These are phyloP conservation scores for Escallonia herrerae DNA, from an alignment of 129 eudicot species.

Conservation along the genomic window DNA sequence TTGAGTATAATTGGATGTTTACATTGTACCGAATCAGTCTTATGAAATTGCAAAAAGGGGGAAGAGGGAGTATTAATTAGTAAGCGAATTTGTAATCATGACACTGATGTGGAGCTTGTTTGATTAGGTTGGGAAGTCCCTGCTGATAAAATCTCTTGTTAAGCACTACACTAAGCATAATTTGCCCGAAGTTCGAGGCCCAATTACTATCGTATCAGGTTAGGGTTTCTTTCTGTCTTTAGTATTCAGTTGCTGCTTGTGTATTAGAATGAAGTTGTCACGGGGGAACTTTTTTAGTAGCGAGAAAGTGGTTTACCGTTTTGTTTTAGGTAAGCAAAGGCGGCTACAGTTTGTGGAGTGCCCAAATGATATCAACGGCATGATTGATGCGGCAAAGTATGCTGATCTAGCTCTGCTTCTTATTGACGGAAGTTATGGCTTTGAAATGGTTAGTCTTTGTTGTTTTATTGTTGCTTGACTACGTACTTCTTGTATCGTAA, in stretches of 20 bases:
- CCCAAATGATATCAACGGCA: constrained; percentile 91
- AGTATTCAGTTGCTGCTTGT: neutral
- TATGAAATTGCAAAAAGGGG: neutral
- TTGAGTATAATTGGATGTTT: neutral
- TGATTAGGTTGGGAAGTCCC: constrained; percentile 82
- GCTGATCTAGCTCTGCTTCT: constrained; percentile 89
- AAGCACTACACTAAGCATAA: constrained; percentile 87
- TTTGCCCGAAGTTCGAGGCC: constrained; percentile 81
- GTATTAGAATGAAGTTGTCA: too few species aligned
- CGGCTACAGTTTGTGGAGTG: constrained; percentile 89
- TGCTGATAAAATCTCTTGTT: constrained; percentile 76
- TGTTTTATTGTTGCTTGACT: neutral
- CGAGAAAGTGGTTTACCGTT: neutral
- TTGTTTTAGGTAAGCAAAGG: constrained; percentile 67
- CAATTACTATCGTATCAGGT: constrained; percentile 89
- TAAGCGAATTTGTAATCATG: neutral
- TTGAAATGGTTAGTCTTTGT: constrained; percentile 75
- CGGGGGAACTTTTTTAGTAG: neutral
- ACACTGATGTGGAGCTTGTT: neutral
- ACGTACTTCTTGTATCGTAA: neutral
- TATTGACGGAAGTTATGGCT: constrained; percentile 93
- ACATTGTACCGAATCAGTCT: neutral
- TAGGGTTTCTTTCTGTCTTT: constrained; percentile 4
- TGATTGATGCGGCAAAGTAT: constrained; percentile 89
- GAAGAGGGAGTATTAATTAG: neutral